These are phyloP conservation scores for Stenogyne calaminthoides DNA, from an alignment of 305 asterid genomes.

Conservation along the genomic window DNA sequence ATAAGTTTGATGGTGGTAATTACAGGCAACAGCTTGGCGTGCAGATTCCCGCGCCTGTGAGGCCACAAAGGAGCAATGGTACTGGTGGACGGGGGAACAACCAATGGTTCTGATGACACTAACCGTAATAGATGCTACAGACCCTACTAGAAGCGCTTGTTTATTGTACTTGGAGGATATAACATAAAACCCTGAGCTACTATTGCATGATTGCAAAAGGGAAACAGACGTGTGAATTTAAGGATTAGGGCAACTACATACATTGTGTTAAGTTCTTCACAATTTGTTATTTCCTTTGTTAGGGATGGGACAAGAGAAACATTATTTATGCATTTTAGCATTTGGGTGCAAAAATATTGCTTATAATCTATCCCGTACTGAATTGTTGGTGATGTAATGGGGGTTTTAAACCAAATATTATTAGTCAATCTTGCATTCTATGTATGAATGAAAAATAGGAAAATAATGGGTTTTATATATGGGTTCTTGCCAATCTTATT, in stretches of 20 bases:
- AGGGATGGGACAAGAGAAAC: slow-evolving; percentile 5
- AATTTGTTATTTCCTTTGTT: not conserved
- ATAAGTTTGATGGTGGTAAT: slow-evolving; percentile 61
- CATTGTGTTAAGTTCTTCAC: slow-evolving; percentile 3
- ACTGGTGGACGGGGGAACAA: slow-evolving; percentile 21
- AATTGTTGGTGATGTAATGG: not conserved
- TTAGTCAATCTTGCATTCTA: too few species aligned
- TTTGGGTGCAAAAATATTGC: not conserved
- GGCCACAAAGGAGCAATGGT: slow-evolving; percentile 55
- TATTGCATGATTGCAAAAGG: slow-evolving; percentile 15
- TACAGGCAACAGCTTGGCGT: slow-evolving; percentile 68
- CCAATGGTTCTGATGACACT: slow-evolving; percentile 41
- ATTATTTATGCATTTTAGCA: not conserved
- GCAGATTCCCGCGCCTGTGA: slow-evolving; percentile 51
- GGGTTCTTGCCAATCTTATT: too few species aligned
- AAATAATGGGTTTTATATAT: not conserved
- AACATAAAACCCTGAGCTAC: slow-evolving; percentile 23
- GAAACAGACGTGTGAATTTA: slow-evolving; percentile 16
- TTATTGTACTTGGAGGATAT: slow-evolving; percentile 34
- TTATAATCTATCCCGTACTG: too few species aligned
- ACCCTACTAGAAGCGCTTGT: slow-evolving; percentile 45
- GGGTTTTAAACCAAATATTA: not conserved
- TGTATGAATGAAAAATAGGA: not conserved
- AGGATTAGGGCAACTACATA: slow-evolving; percentile 19
- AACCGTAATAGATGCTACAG: slow-evolving; percentile 57